A percentile compares a stretch with the other conserved stretches of the same genome.
These are phyloP conservation scores for Prasinococcaceae sp. DNA, from an alignment of 139 green algal genomes.

Conservation along the genomic window DNA sequence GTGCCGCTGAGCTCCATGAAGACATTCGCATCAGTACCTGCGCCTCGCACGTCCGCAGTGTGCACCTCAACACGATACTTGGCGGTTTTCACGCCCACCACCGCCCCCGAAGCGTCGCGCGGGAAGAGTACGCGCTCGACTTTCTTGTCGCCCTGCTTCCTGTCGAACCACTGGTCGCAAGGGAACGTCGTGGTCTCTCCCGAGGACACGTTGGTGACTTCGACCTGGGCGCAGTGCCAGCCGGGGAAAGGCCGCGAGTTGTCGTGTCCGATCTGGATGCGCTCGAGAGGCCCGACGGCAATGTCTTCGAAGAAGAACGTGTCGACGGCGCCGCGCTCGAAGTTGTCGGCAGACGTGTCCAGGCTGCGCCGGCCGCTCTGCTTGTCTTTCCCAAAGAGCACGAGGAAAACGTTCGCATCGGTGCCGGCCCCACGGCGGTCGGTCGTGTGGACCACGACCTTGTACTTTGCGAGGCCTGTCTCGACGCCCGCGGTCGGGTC, in stretches of 20 bases:
- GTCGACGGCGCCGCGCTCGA: constrained; percentile 11
- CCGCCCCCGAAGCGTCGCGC: no score
- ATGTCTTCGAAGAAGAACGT: constrained; percentile 6
- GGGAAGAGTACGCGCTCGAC: no score
- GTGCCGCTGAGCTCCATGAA: constrained; percentile 35
- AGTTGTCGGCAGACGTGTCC: constrained; percentile 6
- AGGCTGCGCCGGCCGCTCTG: constrained; percentile 13
- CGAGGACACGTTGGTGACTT: no score
- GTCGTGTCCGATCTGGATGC: constrained; percentile 10
- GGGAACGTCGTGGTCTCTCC: no score
- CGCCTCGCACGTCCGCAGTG: constrained; percentile 29
- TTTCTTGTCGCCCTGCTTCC: no score
- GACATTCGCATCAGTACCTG: constrained; percentile 45
- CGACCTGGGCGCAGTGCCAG: no score
- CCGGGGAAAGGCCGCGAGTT: no score
- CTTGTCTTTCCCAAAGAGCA: constrained; percentile 11
- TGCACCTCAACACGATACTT: constrained; percentile 17
- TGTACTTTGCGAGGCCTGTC: constrained; percentile 9
- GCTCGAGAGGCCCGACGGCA: constrained; percentile 4
- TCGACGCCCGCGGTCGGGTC: not conserved
- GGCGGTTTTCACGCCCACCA: not conserved
- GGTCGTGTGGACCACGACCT: constrained; percentile 27
- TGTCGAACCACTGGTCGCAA: no score
- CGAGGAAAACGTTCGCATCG: constrained; percentile 46
- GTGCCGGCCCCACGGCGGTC: constrained; percentile 36